Percentiles rank a stretch among this genome's conserved stretches.
Conservation (phyloP, 2,329 filamentous ascomycete species). For the Verticillium dahliae region DNA sequence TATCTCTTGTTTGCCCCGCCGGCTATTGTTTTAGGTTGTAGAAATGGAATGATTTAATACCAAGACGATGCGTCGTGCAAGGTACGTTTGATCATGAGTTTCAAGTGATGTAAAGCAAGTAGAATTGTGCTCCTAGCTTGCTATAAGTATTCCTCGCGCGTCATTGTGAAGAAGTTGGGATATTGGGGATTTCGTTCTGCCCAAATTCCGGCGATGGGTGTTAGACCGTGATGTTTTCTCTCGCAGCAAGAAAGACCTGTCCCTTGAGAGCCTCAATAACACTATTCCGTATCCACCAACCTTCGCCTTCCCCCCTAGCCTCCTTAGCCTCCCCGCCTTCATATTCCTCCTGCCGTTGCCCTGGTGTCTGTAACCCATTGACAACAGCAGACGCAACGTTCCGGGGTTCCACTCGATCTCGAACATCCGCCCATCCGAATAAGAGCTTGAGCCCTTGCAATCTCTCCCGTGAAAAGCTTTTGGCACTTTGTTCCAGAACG, state of each 20-base stretch:
- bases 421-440: conserved; percentile 50
- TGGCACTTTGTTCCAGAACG: conserved; percentile 49
- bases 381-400: neutral
- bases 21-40: neutral
- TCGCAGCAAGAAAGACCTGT: conserved; percentile 43
- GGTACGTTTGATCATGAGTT: neutral
- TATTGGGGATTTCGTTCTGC: too few species aligned
- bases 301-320: conserved; percentile 16
- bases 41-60: neutral
- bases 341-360: conserved; percentile 11
- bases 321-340: conserved; percentile 13
- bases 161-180: too few species aligned
- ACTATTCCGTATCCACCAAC: conserved; percentile 51
- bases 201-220: too few species aligned
- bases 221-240: conserved; percentile 17
- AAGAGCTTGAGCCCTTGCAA: conserved; percentile 44
- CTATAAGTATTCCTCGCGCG: too few species aligned
- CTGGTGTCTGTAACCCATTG: conserved; percentile 19
- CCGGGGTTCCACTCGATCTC: conserved; percentile 24
- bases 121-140: too few species aligned
- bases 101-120: too few species aligned
- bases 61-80: neutral
- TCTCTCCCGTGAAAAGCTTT: conserved; percentile 29
- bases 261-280: conserved; percentile 50
- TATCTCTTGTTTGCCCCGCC: neutral